Conservation (phyloP, 805 yeast species). For the Schwanniomyces vanrijiae region DNA sequence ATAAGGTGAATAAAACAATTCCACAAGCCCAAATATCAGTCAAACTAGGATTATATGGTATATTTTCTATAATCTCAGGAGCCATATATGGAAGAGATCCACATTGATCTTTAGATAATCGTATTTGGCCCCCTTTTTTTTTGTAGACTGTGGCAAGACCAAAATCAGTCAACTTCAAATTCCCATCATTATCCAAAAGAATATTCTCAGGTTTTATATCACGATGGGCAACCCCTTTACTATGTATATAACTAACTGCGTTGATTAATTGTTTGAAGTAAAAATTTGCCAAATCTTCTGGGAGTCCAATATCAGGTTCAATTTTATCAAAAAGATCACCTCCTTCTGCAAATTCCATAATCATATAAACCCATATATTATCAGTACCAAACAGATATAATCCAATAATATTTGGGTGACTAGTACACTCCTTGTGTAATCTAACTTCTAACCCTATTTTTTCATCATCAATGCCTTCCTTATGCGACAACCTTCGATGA, state of each 20-base stretch:
- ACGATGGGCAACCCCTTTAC: constrained; percentile 75
- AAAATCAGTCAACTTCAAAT: constrained; percentile 91
- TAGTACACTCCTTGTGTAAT: constrained; percentile 57
- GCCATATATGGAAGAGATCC: constrained; percentile 99
- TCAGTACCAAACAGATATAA: constrained; percentile 61
- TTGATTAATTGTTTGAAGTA: constrained; percentile 59
- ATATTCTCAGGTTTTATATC: constrained; percentile 83
- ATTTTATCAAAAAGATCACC: constrained; percentile 71
- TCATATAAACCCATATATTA: constrained; percentile 63
- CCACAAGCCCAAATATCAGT: constrained; percentile 99
- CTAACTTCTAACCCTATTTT: constrained; percentile 5
- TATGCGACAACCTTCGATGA: constrained; percentile 3
- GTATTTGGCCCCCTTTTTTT: constrained; percentile 73
- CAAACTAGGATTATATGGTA: constrained; percentile 91
- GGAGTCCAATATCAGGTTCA: constrained; percentile 65
- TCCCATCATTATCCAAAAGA: constrained; percentile 72
- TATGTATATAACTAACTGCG: constrained; percentile 69
- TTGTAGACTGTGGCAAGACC: constrained; percentile 91
- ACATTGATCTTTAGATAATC: constrained; percentile 68
- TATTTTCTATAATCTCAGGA: constrained; percentile 90
- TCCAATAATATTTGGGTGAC: constrained; percentile 61
- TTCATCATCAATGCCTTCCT: constrained; percentile 2
- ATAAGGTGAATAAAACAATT: constrained; percentile 85
- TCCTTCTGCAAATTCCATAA: constrained; percentile 70
- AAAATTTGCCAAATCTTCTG: constrained; percentile 65